Base-by-base conservation (phyloP, 805 yeast genomes). In the Zygotorulaspora florentina region DNA sequence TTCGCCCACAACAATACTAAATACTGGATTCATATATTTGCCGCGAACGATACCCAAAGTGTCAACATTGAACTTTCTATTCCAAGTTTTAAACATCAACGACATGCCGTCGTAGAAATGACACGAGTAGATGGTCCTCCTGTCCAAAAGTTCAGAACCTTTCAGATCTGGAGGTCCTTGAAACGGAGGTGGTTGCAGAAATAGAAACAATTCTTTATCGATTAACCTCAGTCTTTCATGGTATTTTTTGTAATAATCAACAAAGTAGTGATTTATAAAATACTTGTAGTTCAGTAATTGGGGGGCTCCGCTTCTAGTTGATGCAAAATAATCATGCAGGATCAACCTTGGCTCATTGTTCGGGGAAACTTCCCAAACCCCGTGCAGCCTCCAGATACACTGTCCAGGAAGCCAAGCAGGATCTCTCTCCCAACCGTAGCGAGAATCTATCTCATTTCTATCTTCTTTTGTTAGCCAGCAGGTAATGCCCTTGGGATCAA, bases 71-170 rank as follows among this genome's bases (percentile, higher is more conserved):
- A 83, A 85, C 39, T 65, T 68, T 28, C 80, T 71, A 58, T 85
- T 87, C 99, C 99, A 93, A 4, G 83, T 78, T 66, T 89, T 88
- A 65, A 86, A 85, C 90, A 93, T 83, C 30, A 91, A 69, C 1
- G 97, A 85, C 81, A 91, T 76, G 0, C 98, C 99, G 63, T 91
- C 99, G 62, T 91, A 91, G 63, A 83, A 91, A 66, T 91, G 99
- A 2, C 95, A 93, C 15, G 95, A 81, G 55, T 82, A 83, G 1
- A 85, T 80, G 0, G 91, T 82, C 41, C 75, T 76, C 1, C 70
- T 61, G 56, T 85, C 93, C 11, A 85, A 60, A n/a, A 81, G 59
- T 2, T 70, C 61, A 35, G 77, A 73, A 10, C 73, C 74, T 47
- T 72, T 73, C 49, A 87, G 64, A 9, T 66, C 61, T 2, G 97